Base-by-base conservation (phyloP, 495 filamentous ascomycete genomes). In the Cercophora newfieldiana region DNA sequence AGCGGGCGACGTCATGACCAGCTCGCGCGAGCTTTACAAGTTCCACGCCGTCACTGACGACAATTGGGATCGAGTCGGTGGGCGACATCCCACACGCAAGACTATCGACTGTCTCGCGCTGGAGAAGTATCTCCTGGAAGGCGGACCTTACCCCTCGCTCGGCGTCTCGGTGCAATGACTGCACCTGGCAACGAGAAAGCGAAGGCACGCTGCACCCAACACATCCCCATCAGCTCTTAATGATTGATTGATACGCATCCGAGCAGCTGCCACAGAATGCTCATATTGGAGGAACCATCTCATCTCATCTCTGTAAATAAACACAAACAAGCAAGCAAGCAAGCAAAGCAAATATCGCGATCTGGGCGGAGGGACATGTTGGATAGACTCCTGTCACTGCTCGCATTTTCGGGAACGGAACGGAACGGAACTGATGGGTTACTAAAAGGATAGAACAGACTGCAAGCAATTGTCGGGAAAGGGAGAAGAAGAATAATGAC, bases 31-130 rank as follows among this genome's bases (percentile, higher is more conserved):
- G 68, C 65, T 74, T 21, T 82, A 78, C 66, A 74, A 75, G 70
- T 83, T 83, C 67, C 72, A 77, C 55, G 71, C 79, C 18, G 70
- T 78, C 56, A 78, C 75, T 24, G 78, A 81, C 50, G 79, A 80
- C 24, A 70, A 78, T 16, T 82, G 81, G 80, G 68, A 68, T 33
- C 67, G 72, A 0, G 59, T 80, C 4, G 70, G 68, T 4, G 66
- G 59, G 14, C 64, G 65, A 26, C 72, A 70, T 62, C 71, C 69
- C 49, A 71, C 73, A 31, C 71, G 72, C 14, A 77, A 75, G 66
- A 77, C 74, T 18, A 79, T 81, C 69, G 78, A 78, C 68, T 77
- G 74, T 47, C 54, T 65, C 28, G 79, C 68, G 22, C 72, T 83
- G 66, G 81, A 82, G 73, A 69, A 69, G 16, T 83, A 77, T 33